Evolutionary conservation across 345 rosid genomes (phyloP), one percentile per base, ranked within the genome.

Genomic region (Linum usitatissimum): DNA sequence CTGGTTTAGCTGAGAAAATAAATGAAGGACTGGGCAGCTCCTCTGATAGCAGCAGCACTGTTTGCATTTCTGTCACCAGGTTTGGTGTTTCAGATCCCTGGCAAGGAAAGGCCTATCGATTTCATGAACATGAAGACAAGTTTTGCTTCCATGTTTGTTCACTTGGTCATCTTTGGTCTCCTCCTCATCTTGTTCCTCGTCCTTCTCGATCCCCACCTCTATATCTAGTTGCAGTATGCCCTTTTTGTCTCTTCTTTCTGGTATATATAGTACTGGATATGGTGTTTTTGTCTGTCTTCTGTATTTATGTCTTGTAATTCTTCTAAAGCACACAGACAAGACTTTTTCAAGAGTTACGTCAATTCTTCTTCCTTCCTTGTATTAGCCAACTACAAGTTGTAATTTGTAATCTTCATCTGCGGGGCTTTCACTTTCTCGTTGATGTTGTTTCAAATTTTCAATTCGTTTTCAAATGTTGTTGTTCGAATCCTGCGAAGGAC

Each of bases 11-110:
- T 6, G 7, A 0, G 68, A 34, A 53, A 85, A n/a, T n/a, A n/a
- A n/a, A n/a, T 86, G 98, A 75, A 82, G 39, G 90, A 87, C 58
- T 92, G 98, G 98, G 97, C 93, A 19, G 90, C 86, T 74, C 87
- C 97, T 1, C 68, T 92, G 62, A 87, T 89, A 59, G 97, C 97
- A 9, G 72, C 96, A 1, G 97, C 95, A 17, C 74, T 92, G 60
- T 92, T 89, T 34, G 91, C 88, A 12, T 84, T 92, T 68, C 65
- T 89, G 28, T 80, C 87, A 17, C 98, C 98, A 6, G 95, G 95
- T n/a, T 13, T 83, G 65, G 66, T 89, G 53, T 49, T 89, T 3
- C 96, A 88, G 63, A 79, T 89, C 64, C 96, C 95, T 0, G 96
- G 85, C 12, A 89, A 72, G 78, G 75, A 83, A 38, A 73, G 76